A percentile compares a stretch with the other conserved stretches of the same genome.
These are phyloP conservation scores for Carex myosuroides DNA, from an alignment of 176 grass and related monocot genomes.

Conservation along the genomic window DNA sequence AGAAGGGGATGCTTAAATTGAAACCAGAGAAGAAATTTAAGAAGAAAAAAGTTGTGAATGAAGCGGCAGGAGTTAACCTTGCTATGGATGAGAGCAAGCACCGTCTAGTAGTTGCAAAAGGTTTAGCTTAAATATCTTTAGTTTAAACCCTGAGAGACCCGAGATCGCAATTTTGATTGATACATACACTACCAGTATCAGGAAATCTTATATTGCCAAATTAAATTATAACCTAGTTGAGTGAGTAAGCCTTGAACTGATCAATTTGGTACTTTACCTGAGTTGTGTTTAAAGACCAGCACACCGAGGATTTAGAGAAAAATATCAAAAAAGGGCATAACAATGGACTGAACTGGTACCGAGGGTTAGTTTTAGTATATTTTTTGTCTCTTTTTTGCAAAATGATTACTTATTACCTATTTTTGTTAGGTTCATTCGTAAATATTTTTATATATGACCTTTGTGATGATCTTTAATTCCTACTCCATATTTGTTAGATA, in stretches of 20 bases:
- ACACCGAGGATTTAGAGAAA: not conserved
- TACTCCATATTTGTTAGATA: slow-evolving; percentile 15
- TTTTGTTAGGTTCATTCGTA: not conserved
- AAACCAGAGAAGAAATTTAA: slow-evolving; percentile 57
- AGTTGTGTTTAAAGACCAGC: not conserved
- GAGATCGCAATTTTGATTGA: not conserved
- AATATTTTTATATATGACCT: not conserved
- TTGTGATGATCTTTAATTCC: not conserved
- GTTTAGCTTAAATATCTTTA: not conserved
- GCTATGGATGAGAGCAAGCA: not conserved
- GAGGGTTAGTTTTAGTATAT: not conserved
- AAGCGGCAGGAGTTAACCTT: not conserved
- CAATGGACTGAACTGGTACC: not conserved
- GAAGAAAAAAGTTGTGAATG: slow-evolving; percentile 35
- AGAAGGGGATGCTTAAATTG: slow-evolving; percentile 45
- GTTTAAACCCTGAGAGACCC: no score
- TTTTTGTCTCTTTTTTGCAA: not conserved
- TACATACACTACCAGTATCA: not conserved
- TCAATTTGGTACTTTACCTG: not conserved
- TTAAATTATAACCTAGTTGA: not conserved
- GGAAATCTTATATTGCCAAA: not conserved
- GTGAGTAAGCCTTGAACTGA: not conserved
- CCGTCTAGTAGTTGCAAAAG: not conserved
- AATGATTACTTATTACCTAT: not conserved
- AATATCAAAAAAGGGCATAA: not conserved